Percentiles rank a stretch among this genome's conserved stretches.
These are phyloP conservation scores for Aurifilum marmelostoma DNA, from an alignment of 2,329 filamentous ascomycete genomes.

Conservation along the genomic window DNA sequence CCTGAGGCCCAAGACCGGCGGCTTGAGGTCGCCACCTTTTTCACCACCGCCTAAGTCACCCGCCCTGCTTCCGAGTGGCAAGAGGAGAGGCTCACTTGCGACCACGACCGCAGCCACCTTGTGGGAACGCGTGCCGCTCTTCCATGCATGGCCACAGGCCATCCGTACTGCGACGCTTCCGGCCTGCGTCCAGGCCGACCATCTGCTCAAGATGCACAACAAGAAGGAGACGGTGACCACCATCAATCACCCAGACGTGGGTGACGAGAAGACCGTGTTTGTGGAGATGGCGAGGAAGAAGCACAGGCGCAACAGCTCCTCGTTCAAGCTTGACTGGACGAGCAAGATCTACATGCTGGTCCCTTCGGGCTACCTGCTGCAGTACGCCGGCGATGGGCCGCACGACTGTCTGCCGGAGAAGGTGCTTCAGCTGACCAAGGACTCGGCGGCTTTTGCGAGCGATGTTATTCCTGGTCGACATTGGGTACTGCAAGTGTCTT, in stretches of 20 bases:
- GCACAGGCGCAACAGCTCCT: slow-evolving; percentile 49
- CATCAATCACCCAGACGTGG: slow-evolving; percentile 25
- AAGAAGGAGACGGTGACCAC: slow-evolving; percentile 45
- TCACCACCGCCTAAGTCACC: slow-evolving; percentile 31
- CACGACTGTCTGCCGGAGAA: slow-evolving; percentile 76
- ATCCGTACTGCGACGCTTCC: slow-evolving; percentile 74
- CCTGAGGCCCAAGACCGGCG: slow-evolving; percentile 18
- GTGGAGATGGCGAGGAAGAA: slow-evolving; percentile 51
- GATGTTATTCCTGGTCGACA: slow-evolving; percentile 79
- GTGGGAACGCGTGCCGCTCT: slow-evolving; percentile 76
- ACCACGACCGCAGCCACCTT: slow-evolving; percentile 32
- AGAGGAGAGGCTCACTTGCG: slow-evolving; percentile 40
- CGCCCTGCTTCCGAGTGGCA: slow-evolving; percentile 8
- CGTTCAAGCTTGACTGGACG: slow-evolving; percentile 63
- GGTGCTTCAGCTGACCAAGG: slow-evolving; percentile 69
- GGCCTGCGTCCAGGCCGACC: slow-evolving; percentile 69
- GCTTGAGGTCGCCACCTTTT: slow-evolving; percentile 22
- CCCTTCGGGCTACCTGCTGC: slow-evolving; percentile 72
- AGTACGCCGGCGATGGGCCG: slow-evolving; percentile 72
- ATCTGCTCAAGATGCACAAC: slow-evolving; percentile 65
- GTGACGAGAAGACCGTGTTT: slow-evolving; percentile 33
- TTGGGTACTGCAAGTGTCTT: slow-evolving; percentile 78
- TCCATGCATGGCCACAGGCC: slow-evolving; percentile 85
- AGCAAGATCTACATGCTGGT: slow-evolving; percentile 74
- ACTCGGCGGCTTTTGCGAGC: slow-evolving; percentile 79